phyloP scores from a whole-genome alignment of 1,139 yeast species.

The Arxiozyma bovina region DNA sequence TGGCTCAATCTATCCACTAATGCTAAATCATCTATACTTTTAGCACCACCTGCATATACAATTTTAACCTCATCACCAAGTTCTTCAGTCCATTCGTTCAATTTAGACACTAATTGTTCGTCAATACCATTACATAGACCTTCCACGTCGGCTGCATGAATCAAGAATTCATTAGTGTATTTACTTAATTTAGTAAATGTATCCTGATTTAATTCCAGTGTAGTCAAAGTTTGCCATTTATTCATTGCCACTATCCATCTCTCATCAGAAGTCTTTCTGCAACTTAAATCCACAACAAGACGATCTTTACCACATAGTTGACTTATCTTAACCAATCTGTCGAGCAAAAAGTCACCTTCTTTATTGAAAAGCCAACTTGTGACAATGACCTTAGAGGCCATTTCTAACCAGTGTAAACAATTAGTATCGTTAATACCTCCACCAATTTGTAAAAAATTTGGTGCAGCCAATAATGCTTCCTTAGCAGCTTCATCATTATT shows the following conservation, averaged over 20 bases:
- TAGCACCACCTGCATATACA: conserved; percentile 97
- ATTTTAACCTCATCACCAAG: conserved; percentile 48
- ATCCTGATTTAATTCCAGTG: conserved; percentile 43
- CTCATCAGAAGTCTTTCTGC: conserved; percentile 44
- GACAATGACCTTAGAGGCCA: conserved; percentile 51
- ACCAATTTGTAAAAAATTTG: conserved; percentile 69
- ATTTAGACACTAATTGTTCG: conserved; percentile 54
- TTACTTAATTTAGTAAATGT: conserved; percentile 47
- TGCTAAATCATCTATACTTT: conserved; percentile 55
- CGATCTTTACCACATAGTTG: conserved; percentile 41
- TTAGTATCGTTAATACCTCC: conserved; percentile 79
- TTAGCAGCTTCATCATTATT: conserved; percentile 78
- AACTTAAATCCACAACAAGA: conserved; percentile 85
- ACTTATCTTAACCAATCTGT: conserved; percentile 37
- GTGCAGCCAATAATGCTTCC: conserved; percentile 71
- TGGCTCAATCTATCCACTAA: conserved; percentile 57
- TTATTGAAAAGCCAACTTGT: conserved; percentile 82
- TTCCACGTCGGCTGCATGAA: conserved; percentile 98
- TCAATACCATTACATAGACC: conserved; percentile 93
- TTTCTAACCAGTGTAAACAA: conserved; percentile 56
- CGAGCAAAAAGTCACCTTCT: conserved; percentile 46
- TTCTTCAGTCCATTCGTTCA: conserved; percentile 69
- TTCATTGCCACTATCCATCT: conserved; percentile 92
- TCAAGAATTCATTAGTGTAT: conserved; percentile 77
- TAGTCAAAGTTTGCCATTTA: conserved; percentile 90